phyloP scores from a whole-genome alignment of 1,284 basidiomycete genomes.

The Sporisorium exsertum region DNA sequence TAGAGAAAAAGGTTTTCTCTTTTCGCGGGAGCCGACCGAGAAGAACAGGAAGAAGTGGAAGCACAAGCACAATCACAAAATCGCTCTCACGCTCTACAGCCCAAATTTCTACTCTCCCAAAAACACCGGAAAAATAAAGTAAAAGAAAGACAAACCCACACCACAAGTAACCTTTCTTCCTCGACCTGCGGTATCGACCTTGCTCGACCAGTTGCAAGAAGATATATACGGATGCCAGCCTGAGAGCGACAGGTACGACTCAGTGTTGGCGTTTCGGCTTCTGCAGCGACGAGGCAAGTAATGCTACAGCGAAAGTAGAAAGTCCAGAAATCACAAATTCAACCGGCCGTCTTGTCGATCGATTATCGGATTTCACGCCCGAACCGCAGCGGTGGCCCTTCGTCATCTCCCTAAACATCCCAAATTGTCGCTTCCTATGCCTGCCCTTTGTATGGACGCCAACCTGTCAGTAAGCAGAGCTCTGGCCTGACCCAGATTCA shows the following conservation, averaged over 20 bases:
- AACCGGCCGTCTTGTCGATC: conserved; percentile 10
- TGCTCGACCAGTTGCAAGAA: background rate
- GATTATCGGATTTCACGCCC: conserved; percentile 45
- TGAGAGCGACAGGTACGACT: background rate
- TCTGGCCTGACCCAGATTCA: too few species aligned
- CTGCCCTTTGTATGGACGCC: background rate
- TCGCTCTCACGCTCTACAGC: background rate
- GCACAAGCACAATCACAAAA: too few species aligned
- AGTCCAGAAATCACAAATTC: background rate
- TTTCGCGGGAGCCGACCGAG: conserved; percentile 18
- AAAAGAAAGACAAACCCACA: conserved; percentile 1
- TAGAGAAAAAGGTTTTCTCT: too few species aligned
- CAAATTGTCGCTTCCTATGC: too few species aligned
- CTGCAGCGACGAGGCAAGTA: background rate
- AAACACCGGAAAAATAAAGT: conserved; percentile 18
- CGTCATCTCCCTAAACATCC: too few species aligned
- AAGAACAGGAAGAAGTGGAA: conserved; percentile 3
- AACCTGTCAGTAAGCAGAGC: background rate
- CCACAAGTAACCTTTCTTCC: background rate
- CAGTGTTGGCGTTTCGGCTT: background rate
- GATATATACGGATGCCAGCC: background rate
- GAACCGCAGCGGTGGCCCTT: background rate
- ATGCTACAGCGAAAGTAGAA: background rate
- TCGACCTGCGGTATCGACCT: background rate
- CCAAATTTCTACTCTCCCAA: background rate